Evolutionary conservation across 2,329 filamentous ascomycete species (phyloP).

Genomic region (Magnaporthales sp.): DNA sequence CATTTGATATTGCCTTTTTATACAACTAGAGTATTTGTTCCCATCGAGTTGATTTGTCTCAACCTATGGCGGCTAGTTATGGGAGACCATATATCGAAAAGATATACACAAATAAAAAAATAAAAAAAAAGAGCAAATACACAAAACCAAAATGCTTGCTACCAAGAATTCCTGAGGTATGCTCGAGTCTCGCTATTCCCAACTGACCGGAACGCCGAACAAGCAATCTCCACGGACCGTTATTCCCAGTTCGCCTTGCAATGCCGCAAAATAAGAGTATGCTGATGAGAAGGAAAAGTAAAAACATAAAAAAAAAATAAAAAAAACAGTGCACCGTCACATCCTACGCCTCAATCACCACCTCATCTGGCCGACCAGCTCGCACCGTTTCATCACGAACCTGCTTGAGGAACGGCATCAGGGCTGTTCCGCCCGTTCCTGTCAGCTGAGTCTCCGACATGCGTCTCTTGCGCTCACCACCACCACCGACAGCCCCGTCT

Average conservation of each 20-base stretch:
- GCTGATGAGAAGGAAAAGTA: neutral
- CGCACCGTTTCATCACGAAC: constrained; percentile 69
- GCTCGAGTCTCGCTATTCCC: neutral
- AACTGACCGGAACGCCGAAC: neutral
- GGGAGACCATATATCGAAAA: too few species aligned
- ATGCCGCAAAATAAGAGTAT: neutral
- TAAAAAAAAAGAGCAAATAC: neutral
- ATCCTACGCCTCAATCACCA: neutral
- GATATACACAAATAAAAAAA: neutral
- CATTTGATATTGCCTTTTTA: too few species aligned
- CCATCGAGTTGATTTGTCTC: neutral
- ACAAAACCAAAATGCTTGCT: neutral
- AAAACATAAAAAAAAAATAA: neutral
- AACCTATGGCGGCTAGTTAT: too few species aligned
- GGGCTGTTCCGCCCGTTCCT: constrained; percentile 78
- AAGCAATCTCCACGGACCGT: constrained; percentile 6
- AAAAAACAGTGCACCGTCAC: neutral
- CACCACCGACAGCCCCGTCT: constrained; percentile 12
- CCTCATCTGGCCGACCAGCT: constrained; percentile 4
- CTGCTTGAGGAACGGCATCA: constrained; percentile 87
- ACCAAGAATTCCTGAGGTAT: constrained; percentile 7
- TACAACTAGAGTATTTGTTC: too few species aligned
- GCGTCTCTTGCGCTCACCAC: neutral
- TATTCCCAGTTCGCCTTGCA: constrained; percentile 3
- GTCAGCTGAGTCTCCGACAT: constrained; percentile 41